Evolutionary conservation across 1,284 basidiomycete genomes (phyloP), one percentile per base, ranked within the genome.

Genomic region (Puccinia horiana): DNA sequence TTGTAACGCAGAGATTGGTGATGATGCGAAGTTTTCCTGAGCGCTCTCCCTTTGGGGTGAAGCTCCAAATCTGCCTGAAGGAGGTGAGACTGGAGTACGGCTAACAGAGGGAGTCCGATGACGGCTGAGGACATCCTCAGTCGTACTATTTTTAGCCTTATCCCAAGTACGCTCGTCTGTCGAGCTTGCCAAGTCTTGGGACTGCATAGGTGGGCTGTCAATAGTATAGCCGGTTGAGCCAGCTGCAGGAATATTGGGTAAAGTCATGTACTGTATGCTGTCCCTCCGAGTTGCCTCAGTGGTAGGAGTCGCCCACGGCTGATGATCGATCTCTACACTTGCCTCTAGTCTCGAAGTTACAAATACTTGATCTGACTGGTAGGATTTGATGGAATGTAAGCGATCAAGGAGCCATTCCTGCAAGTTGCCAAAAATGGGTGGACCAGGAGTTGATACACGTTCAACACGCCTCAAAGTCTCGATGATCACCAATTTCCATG

Each of bases 401-500:
- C 54, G 79, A 52, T 81, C 79, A 9, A 81, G 37, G 3, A 81
- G 26, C 79, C 79, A 81, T 29, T 74, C 54, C 54, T 81, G 79
- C 32, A 81, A 37, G 42, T 81, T 74, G 12, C 44, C 54, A 26
- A 81, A 81, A 40, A 81, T 42, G 32, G 56, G 26, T 26, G 70
- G 56, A 18, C 49, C 77, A 72, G 40, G 58, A 54, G 47, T 29
- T 37, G 63, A 37, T 40, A 20, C 35, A 37, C 29, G 47, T 42
- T 81, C 79, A n/a, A 81, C 44, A 42, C 70, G 69, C 52, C 79
- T 73, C 14, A 81, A 54, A 23, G 79, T 81, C 47, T 81, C 79
- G 8, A 74, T 72, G 49, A 81, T 63, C 20, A 65, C 56, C 14
- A 42, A 47, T 52, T 47, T 56, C 79, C 79, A 81, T 35, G 40